A percentile compares a stretch with the other conserved stretches of the same genome.
Conservation (phyloP, 2,329 filamentous ascomycete genomes). For the Hymenoscyphus scutula region DNA sequence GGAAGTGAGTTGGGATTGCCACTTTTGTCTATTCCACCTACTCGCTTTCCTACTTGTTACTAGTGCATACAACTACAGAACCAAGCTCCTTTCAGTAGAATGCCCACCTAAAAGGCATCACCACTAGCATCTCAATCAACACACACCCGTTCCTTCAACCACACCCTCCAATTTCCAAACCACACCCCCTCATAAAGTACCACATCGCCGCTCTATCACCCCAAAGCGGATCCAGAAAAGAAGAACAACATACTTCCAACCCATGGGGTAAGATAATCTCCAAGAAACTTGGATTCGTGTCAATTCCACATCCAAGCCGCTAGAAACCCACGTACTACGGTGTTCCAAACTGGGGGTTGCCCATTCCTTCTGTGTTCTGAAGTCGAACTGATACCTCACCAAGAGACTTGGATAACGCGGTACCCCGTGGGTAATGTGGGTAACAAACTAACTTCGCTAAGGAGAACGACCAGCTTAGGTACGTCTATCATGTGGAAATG, state of each 20-base stretch:
- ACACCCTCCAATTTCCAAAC: neutral
- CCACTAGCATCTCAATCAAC: neutral
- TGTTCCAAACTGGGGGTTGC: neutral
- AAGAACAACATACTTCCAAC: neutral
- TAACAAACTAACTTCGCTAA: neutral
- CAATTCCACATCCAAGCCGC: neutral
- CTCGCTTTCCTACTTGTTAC: too few species aligned
- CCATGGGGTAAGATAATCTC: neutral
- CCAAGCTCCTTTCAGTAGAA: too few species aligned
- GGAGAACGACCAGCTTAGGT: neutral
- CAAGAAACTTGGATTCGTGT: conserved; percentile 1
- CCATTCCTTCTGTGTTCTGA: neutral
- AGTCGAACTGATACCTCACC: neutral
- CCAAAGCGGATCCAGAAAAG: neutral
- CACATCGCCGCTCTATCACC: neutral
- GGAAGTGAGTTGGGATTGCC: too few species aligned
- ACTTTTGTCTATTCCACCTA: too few species aligned
- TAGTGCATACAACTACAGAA: too few species aligned
- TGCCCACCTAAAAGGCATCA: too few species aligned
- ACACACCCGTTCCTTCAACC: neutral
- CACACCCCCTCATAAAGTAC: neutral
- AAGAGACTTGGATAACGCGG: neutral
- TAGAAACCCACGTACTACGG: neutral
- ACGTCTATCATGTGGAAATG: neutral
- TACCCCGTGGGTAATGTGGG: neutral